phyloP scores from a whole-genome alignment of 2,329 filamentous ascomycete genomes.

The Exophiala bonariae region DNA sequence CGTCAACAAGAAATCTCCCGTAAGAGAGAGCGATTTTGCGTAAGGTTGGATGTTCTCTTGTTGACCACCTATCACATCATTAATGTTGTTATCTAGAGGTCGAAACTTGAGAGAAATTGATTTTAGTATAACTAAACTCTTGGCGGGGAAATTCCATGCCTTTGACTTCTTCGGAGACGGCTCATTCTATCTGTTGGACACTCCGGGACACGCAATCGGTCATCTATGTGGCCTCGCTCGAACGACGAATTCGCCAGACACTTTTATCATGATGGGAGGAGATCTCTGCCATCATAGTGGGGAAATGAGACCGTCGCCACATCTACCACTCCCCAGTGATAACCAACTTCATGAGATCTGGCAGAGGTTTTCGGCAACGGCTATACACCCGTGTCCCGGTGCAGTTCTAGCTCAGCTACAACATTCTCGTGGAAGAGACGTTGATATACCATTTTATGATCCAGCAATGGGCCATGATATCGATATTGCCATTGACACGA shows the following conservation, averaged over 20 bases:
- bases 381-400: constrained; percentile 1
- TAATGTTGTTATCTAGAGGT: constrained; percentile 6
- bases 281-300: constrained; percentile 47
- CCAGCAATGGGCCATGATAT: constrained; percentile 18
- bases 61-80: too few species aligned
- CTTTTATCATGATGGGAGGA: constrained; percentile 53
- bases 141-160: constrained; percentile 39
- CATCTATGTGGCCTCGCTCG: constrained; percentile 54
- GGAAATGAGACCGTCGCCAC: constrained; percentile 13
- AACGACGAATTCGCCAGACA: constrained; percentile 30
- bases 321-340: constrained; percentile 7
- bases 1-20: constrained; percentile 32
- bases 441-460: constrained; percentile 34
- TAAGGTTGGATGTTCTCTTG: too few species aligned
- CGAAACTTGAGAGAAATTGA: constrained; percentile 10
- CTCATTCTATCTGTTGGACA: constrained; percentile 43
- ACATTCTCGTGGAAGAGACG: not conserved
- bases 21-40: constrained; percentile 36
- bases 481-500: constrained; percentile 14
- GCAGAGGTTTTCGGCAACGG: not conserved
- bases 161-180: constrained; percentile 45
- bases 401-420: constrained; percentile 3
- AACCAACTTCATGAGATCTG: constrained; percentile 9
- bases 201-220: constrained; percentile 50
- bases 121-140: constrained; percentile 4